Evolutionary conservation across 2,329 filamentous ascomycete genomes (phyloP), one percentile per base, ranked within the genome.

Genomic region (Sphaerulina musiva): DNA sequence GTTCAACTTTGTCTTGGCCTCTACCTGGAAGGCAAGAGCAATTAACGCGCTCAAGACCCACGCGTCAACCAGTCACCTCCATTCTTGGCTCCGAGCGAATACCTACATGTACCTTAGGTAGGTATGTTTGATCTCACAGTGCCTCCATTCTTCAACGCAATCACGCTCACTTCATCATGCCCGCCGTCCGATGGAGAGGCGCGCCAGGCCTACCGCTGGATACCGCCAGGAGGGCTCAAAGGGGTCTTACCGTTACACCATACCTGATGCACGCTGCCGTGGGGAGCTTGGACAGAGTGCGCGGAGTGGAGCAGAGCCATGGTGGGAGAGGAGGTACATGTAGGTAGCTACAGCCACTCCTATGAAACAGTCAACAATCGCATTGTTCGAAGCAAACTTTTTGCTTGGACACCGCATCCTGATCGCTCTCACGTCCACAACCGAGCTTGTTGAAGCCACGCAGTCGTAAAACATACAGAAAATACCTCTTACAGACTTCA

Each of bases 1-100:
- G 39, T 34, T 32, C 26, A 29, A 26, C 43, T 46, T 38, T 46
- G 10, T 44, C 48, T 51, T 51, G 41, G 48, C 48, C 26, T 26
- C 6, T 6, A 26, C 26, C 26, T 26, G 26, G 26, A 11, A 14
- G 12, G 23, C 48, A 46, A 46, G 40, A 31, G 34, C 9, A 36
- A 36, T 36, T 8, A 36, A n/a, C 14, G 14, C 34, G 12, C 34
- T 9, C 34, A n/a, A 36, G 12, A n/a, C 34, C 12, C 5, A 36
- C 34, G 34, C 34, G 34, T 36, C 34, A 36, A 4, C 34, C 34
- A 36, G 34, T n/a, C 12, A 10, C 34, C 9, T n/a, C 34, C 9
- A 36, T 36, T n/a, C 34, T 6, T 32, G 9, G 9, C 40, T 2
- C n/a, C 40, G 40, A 10, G 20, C 40, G 14, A 17, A 17, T 17